Evolutionary conservation across 306 rosid genomes (phyloP), one percentile per base, ranked within the genome.

Genomic region (Erythrophleum fordii): DNA sequence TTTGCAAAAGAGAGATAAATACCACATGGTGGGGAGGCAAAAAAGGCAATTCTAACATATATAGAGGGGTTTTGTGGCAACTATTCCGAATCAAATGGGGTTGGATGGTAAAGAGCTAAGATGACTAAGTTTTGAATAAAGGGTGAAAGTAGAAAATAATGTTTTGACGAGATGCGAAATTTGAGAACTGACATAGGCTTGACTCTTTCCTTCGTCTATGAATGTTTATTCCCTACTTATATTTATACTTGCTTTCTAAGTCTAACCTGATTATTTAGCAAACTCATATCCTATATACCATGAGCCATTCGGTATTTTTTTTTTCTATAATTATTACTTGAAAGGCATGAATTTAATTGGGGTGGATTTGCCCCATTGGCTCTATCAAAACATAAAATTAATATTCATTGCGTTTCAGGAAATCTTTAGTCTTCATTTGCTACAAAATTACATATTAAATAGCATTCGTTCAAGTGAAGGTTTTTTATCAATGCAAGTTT

Each of bases 151-250:
- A n/a, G 59, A n/a, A 18, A 46, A 16, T 6, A 51, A 51, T 1
- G 4, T 53, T n/a, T 18, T n/a, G 59, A 16, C 16, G 29, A 66
- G 72, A 37, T 66, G 72, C 72, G 34, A 66, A 66, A 66, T 39
- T 39, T 39, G 29, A 66, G 72, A 20, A 10, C 3, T 11, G 11
- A 64, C 23, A 34, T 3, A 6, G 7, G 4, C 4, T 34, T 64
- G 69, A 34, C 69, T 3, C 26, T 13, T 34, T 64, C 45, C 14
- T 35, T n/a, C 59, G 16, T 18, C 11, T 52, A 25, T 25, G 59
- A 52, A 52, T n/a, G 25, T 52, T 52, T n/a, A n/a, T 52, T 52
- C 37, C n/a, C 59, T n/a, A 17, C 13, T 10, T 1, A 48, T 5
- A 42, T 22, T 10, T 55, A 1, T 39, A 39, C 20, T 5, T n/a